Conservation (phyloP, 164 flowering plant genomes). For the Annona cherimola region DNA sequence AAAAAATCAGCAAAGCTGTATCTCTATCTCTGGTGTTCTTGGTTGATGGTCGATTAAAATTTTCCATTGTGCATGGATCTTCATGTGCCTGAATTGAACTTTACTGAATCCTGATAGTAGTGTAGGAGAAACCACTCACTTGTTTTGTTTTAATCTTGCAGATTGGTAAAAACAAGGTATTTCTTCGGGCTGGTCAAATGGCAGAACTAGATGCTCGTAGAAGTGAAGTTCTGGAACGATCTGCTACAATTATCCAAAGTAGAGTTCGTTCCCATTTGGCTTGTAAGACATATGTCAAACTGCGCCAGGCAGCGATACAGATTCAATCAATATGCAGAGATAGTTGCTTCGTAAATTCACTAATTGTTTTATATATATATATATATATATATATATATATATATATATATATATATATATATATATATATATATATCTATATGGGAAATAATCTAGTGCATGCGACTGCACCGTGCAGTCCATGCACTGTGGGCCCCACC, state of each 20-base stretch:
- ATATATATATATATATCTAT: too few species aligned
- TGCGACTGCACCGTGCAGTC: too few species aligned
- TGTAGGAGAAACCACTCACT: background rate
- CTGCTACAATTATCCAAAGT: conserved; percentile 90
- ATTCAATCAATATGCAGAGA: conserved; percentile 91
- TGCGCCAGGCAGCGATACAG: conserved; percentile 49
- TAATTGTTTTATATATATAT: too few species aligned
- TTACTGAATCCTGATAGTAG: background rate
- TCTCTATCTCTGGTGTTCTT: background rate
- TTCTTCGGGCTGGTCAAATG: conserved; percentile 98
- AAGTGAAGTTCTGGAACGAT: conserved; percentile 77
- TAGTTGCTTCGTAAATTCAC: too few species aligned
- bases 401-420: too few species aligned
- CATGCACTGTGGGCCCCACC: too few species aligned
- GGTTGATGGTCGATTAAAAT: background rate
- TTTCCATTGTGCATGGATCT: too few species aligned
- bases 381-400: too few species aligned
- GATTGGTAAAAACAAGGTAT: conserved; percentile 96
- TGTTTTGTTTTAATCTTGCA: conserved; percentile 38
- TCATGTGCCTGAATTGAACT: background rate
- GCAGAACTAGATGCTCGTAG: conserved; percentile 87
- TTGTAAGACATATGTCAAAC: conserved; percentile 44
- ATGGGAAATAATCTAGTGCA: too few species aligned
- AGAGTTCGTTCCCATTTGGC: conserved; percentile 79
- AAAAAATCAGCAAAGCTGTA: background rate